Evolutionary conservation across 768 basidiomycete species (phyloP).

Genomic region (Mycena maculata): DNA sequence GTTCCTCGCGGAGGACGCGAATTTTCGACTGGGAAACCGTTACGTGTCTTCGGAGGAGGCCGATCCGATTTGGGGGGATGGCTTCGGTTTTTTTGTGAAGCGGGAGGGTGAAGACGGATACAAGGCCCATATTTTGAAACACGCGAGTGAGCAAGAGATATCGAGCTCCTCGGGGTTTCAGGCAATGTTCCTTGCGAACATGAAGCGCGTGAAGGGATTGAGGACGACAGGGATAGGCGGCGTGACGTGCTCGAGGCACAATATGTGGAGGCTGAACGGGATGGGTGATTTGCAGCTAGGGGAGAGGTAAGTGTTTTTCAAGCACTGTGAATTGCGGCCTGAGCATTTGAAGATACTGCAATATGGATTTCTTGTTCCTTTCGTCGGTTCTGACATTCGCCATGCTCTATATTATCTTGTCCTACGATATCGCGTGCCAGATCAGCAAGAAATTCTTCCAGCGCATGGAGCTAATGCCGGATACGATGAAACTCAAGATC

Average conservation of each 20-base stretch:
- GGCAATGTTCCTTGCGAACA: not conserved
- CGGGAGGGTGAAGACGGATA: not conserved
- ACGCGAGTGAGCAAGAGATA: not conserved
- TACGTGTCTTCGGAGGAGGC: too few species aligned
- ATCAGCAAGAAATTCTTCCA: too few species aligned
- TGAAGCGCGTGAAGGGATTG: not conserved
- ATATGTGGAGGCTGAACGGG: not conserved
- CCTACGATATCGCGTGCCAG: not conserved
- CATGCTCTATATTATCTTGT: not conserved
- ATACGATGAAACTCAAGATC: not conserved
- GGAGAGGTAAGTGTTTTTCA: not conserved
- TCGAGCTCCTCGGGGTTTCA: not conserved
- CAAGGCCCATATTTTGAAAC: not conserved
- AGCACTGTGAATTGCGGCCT: not conserved
- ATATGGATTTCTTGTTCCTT: not conserved
- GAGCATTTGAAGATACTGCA: not conserved
- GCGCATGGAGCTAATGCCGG: not conserved
- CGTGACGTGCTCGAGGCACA: not conserved
- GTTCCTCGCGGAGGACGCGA: not conserved
- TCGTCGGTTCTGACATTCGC: not conserved
- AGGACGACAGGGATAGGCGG: not conserved
- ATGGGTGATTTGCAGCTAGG: not conserved
- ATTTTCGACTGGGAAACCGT: not conserved
- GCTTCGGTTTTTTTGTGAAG: not conserved
- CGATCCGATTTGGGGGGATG: not conserved